phyloP scores from a whole-genome alignment of 2,329 filamentous ascomycete genomes.

The Ophiocordyceps camponoti-saundersi region DNA sequence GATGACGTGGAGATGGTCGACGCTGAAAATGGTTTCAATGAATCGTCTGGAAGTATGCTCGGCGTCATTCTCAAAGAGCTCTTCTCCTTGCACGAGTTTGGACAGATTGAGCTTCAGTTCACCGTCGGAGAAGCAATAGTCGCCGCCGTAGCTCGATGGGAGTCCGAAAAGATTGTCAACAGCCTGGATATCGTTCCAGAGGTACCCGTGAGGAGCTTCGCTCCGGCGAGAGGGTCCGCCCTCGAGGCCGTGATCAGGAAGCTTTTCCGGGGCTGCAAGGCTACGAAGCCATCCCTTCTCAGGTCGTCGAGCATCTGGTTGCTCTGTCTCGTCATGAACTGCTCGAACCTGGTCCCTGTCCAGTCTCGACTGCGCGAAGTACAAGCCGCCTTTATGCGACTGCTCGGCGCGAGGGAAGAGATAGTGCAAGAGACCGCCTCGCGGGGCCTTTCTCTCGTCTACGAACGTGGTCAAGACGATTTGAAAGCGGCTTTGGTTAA shows the following conservation, averaged over 20 bases:
- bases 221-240: constrained; percentile 21
- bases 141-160: constrained; percentile 64
- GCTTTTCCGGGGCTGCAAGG: constrained; percentile 59
- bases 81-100: constrained; percentile 66
- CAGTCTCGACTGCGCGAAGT: constrained; percentile 60
- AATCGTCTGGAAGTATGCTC: constrained; percentile 21
- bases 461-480: constrained; percentile 72
- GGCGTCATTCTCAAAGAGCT: constrained; percentile 47
- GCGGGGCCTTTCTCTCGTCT: constrained; percentile 77
- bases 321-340: constrained; percentile 79
- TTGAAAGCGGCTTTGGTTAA: constrained; percentile 71
- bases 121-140: constrained; percentile 77
- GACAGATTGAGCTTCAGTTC: constrained; percentile 78
- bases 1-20: constrained; percentile 2
- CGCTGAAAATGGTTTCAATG: constrained; percentile 8
- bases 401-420: constrained; percentile 78
- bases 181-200: constrained; percentile 55
- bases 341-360: constrained; percentile 59
- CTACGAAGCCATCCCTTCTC: constrained; percentile 73
- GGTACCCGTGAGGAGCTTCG: constrained; percentile 12
- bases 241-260: constrained; percentile 48
- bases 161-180: constrained; percentile 34
- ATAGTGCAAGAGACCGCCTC: constrained; percentile 93
- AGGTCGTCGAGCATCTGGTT: constrained; percentile 95
- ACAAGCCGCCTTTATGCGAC: constrained; percentile 74